A percentile compares a stretch with the other conserved stretches of the same genome.
These are phyloP conservation scores for Crataegus laevigata DNA, from an alignment of 306 rosid species.

Conservation along the genomic window DNA sequence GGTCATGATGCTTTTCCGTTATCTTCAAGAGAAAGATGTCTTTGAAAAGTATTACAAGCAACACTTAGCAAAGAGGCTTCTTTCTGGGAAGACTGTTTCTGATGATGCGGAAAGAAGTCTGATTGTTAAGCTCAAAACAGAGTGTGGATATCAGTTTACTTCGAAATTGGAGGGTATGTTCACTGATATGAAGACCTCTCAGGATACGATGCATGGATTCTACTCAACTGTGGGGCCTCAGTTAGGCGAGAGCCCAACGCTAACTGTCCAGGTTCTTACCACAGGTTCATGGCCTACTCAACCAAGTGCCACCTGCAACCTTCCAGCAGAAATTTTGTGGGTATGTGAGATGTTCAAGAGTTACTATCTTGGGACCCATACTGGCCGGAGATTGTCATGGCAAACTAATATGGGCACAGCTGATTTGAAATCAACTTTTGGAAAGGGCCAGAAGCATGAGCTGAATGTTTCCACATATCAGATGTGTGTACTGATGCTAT, in stretches of 20 bases:
- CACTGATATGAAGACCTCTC: conserved; percentile 78
- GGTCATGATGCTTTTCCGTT: conserved; percentile 77
- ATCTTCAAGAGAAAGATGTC: conserved; percentile 75
- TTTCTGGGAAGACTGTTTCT: conserved; percentile 66
- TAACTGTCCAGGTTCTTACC: conserved; percentile 70
- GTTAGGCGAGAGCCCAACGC: conserved; percentile 56
- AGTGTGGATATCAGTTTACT: conserved; percentile 76
- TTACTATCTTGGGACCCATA: conserved; percentile 72
- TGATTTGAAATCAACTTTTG: conserved; percentile 72
- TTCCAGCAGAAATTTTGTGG: conserved; percentile 61
- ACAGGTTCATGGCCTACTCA: conserved; percentile 88
- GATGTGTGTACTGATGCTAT: conserved; percentile 90
- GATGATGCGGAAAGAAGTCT: conserved; percentile 85
- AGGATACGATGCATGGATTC: conserved; percentile 74
- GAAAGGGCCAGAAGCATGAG: conserved; percentile 73
- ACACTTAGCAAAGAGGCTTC: conserved; percentile 83
- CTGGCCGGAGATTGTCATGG: conserved; percentile 79
- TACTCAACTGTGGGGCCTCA: conserved; percentile 34
- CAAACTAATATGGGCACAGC: conserved; percentile 86
- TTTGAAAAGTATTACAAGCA: conserved; percentile 83
- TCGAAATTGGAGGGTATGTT: conserved; percentile 83
- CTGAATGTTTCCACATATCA: conserved; percentile 78
- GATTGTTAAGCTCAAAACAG: conserved; percentile 81
- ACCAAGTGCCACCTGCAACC: conserved; percentile 61
- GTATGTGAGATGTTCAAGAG: conserved; percentile 63